Conservation (phyloP, 352 stramenopile genomes). For the Globisporangium emineosum region DNA sequence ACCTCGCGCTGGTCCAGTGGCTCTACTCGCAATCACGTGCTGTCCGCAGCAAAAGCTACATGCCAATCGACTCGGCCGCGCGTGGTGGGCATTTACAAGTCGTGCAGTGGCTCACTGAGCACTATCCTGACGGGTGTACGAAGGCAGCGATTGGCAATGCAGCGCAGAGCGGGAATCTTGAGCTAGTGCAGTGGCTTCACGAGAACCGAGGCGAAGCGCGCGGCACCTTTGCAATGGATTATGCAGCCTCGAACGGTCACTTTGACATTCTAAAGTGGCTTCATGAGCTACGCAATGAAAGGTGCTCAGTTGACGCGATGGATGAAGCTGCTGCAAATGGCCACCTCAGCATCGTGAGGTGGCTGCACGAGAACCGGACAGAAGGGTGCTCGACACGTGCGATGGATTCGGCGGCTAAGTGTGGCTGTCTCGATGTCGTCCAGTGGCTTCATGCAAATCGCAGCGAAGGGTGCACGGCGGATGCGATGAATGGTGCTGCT, state of each 20-base stretch:
- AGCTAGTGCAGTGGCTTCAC: neutral
- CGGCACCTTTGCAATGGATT: neutral
- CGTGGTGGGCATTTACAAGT: neutral
- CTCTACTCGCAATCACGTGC: neutral
- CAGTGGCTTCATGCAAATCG: neutral
- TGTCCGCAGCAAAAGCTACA: too few species aligned
- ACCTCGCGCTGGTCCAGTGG: slow-evolving; percentile 1
- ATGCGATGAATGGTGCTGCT: neutral
- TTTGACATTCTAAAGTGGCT: neutral
- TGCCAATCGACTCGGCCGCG: neutral
- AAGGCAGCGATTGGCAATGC: neutral
- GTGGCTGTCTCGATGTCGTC: neutral
- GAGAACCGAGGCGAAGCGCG: neutral
- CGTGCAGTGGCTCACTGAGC: neutral
- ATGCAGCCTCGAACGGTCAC: neutral
- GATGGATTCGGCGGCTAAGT: neutral
- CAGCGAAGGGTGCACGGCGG: neutral
- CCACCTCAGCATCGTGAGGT: neutral
- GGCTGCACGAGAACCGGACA: neutral
- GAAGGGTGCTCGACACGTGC: neutral
- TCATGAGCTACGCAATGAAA: neutral
- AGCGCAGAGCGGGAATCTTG: neutral
- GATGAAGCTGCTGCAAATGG: neutral
- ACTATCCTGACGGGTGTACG: neutral
- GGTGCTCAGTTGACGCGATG: neutral